Base-by-base conservation (phyloP, 345 rosid species). In the Draba incana region DNA sequence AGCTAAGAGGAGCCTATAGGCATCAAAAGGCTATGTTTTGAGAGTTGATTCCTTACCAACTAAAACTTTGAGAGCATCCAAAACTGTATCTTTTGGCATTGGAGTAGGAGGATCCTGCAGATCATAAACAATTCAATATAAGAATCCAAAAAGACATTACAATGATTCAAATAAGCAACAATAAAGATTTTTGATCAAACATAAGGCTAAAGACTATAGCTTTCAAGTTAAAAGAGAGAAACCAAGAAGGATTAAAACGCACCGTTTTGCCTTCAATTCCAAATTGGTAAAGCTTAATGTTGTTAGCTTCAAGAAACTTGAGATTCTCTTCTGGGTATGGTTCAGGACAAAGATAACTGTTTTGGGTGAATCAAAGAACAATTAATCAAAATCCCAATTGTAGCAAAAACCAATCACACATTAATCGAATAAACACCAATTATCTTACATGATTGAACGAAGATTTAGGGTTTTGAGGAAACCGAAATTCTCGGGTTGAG, bases 201-300 rank as follows among this genome's bases (percentile, higher is more conserved):
- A 53, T 1, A 31, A 41, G 44, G 57, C 13, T 2, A 25, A 5
- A 47, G 20, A 20, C 0, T 1, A 20, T 20, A 20, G 20, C 20
- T 20, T 20, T 20, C 20, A 20, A 20, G 20, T 47, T 47, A 8
- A 47, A 25, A 47, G 13, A 24, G n/a, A 46, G 11, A 46, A 9
- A 47, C 15, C 8, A 15, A 28, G 27, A 8, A 33, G n/a, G 2
- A 1, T 3, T 30, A 42, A 74, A 38, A 45, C 42, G 12, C 78
- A 85, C 94, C 84, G 84, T 80, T 76, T 87, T 88, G 64, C 98
- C 96, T 71, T 89, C 79, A 8, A 92, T 87, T 10, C 90, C 92
- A 49, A 84, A 87, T 62, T 92, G 98, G 65, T 79, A 82, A 42
- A 92, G 94, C 69, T 68, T 78, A 52, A 92, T 86, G 67, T 81